Base-by-base conservation (phyloP, 495 filamentous ascomycete genomes). In the Daldinia vernicosa region DNA sequence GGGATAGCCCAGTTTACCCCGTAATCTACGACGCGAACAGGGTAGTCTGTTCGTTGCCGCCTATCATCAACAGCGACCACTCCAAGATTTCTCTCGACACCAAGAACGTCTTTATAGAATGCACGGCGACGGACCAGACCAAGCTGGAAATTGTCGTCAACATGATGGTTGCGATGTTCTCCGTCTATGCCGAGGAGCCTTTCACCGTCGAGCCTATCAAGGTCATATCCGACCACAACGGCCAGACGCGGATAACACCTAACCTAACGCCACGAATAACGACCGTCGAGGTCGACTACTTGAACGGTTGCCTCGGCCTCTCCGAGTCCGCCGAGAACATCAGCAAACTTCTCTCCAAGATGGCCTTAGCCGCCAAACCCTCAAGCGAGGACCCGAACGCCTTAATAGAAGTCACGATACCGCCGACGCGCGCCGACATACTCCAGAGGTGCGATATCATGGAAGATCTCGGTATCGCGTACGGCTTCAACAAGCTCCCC, bases 361-460 rank as follows among this genome's bases (percentile, higher is more conserved):
- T 99, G 95, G 90, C 92, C 30, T 91, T 91, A 81, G 80, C 76
- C 11, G 93, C 93, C 40, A 86, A 84, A 56, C 93, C 95, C 17
- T 94, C 93, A 0, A 75, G 78, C 22, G 77, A 84, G 58, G 84
- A 91, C 63, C 75, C 83, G 26, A 86, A 92, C 68, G 33, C 19
- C 24, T 76, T 91, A 39, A 86, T 98, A 69, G 89, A 94, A 63
- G 89, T 98, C 24, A 85, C 89, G 33, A 85, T 98, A 43, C 95
- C 95, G 9, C 88, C 93, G 27, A 98, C 93, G 43, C 89, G 95
- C 27, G 94, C 95, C 6, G 95, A 98, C 80, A 91, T 99, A 22
- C 87, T 99, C 19, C 96, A 99, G 80, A 90, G 97, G 78, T 94
- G 92, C 70, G 95, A 99, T 78, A 93, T 99, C 74, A 98, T 99